These are phyloP conservation scores for Fonsecaea nubica DNA, from an alignment of 2,329 filamentous ascomycete genomes.

Conservation along the genomic window DNA sequence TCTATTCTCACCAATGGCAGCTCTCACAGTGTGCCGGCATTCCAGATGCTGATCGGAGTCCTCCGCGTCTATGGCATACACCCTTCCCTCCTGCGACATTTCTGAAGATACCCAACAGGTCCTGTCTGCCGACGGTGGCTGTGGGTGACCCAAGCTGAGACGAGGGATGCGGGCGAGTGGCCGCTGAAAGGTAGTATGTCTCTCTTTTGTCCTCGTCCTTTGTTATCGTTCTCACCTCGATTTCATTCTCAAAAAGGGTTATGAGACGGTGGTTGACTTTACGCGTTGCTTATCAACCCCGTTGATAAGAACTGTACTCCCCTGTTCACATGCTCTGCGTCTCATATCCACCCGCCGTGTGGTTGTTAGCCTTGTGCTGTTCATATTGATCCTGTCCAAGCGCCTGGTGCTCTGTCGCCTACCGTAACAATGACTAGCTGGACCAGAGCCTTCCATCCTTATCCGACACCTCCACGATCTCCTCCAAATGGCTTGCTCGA, in stretches of 20 bases:
- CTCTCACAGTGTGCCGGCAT: neutral
- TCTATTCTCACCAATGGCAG: constrained; percentile 24
- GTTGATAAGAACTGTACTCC: constrained; percentile 34
- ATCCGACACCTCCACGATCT: constrained; percentile 39
- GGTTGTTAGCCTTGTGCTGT: constrained; percentile 10
- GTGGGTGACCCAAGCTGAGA: constrained; percentile 8
- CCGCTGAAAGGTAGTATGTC: constrained; percentile 11
- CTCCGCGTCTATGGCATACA: constrained; percentile 27
- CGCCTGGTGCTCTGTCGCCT: constrained; percentile 17
- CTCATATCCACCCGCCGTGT: constrained; percentile 13
- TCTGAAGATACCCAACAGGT: constrained; percentile 12
- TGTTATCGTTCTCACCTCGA: constrained; percentile 17
- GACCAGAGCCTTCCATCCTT: constrained; percentile 31
- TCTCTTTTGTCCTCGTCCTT: constrained; percentile 20
- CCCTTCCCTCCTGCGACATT: constrained; percentile 16
- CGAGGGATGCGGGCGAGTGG: constrained; percentile 19
- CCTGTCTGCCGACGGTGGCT: constrained; percentile 15
- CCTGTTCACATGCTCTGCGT: constrained; percentile 33
- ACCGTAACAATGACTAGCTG: constrained; percentile 32
- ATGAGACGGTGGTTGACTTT: constrained; percentile 12
- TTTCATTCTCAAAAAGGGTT: constrained; percentile 17
- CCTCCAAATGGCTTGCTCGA: constrained; percentile 36
- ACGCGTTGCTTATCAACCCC: constrained; percentile 32
- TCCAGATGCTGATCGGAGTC: constrained; percentile 26
- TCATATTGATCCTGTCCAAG: constrained; percentile 21